Evolutionary conservation across 495 filamentous ascomycete genomes (phyloP).

Genomic region (Penicillium coprophilum): DNA sequence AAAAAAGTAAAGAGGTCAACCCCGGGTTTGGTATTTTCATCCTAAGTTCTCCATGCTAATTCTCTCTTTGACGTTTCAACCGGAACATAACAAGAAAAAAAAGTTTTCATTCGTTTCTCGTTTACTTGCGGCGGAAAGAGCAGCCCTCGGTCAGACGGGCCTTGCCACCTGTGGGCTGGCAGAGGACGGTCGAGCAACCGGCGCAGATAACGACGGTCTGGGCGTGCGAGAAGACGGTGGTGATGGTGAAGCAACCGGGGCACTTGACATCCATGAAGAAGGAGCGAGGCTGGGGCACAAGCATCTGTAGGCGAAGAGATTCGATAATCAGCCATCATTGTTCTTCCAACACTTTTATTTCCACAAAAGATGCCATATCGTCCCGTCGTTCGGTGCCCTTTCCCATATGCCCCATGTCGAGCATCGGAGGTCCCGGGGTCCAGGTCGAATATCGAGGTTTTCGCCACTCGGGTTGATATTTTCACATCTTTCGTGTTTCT

Average conservation of each 20-base stretch:
- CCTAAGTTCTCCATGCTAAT: slow-evolving; percentile 38
- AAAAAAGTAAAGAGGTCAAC: slow-evolving; percentile 16
- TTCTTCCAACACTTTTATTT: slow-evolving; percentile 9
- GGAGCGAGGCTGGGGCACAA: slow-evolving; percentile 92
- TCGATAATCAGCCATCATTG: slow-evolving; percentile 20
- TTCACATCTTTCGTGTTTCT: slow-evolving; percentile 11
- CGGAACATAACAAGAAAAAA: slow-evolving; percentile 32
- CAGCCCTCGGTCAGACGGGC: slow-evolving; percentile 96
- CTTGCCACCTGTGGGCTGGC: slow-evolving; percentile 98
- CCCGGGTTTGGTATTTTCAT: slow-evolving; percentile 35
- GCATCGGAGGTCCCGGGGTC: slow-evolving; percentile 7
- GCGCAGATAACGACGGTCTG: slow-evolving; percentile 99
- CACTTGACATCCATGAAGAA: slow-evolving; percentile 99
- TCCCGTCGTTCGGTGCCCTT: slow-evolving; percentile 7
- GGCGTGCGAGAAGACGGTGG: slow-evolving; percentile 99
- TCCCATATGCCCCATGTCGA: slow-evolving; percentile 8
- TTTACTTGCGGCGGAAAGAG: slow-evolving; percentile 99
- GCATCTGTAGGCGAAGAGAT: slow-evolving; percentile 54
- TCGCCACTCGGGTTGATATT: slow-evolving; percentile 2
- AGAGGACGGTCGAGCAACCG: slow-evolving; percentile 94
- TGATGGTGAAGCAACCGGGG: slow-evolving; percentile 99
- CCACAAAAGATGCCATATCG: not conserved
- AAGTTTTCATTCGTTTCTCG: slow-evolving; percentile 37
- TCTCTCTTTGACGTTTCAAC: slow-evolving; percentile 33
- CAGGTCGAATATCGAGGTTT: slow-evolving; percentile 4